Evolutionary conservation across 345 rosid genomes (phyloP).

Genomic region (Euphorbia lathyris): DNA sequence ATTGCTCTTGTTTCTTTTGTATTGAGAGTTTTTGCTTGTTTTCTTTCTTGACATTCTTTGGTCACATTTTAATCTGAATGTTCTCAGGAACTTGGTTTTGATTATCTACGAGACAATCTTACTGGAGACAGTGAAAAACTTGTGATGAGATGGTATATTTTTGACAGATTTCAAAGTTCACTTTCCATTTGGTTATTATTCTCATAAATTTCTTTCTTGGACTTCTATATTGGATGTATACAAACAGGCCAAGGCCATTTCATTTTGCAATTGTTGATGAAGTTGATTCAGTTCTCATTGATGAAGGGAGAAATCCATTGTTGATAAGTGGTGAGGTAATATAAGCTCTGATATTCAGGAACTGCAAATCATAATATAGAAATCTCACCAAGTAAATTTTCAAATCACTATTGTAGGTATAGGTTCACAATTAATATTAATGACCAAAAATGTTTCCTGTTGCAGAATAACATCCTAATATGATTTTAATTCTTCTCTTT

Average conservation of each 20-base stretch:
- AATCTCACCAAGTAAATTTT: background rate
- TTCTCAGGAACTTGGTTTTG: conserved; percentile 94
- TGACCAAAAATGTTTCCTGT: background rate
- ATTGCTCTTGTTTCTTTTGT: conserved; percentile 7
- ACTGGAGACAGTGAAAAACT: conserved; percentile 72
- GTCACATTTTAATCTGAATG: conserved; percentile 20
- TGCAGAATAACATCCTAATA: conserved; percentile 11
- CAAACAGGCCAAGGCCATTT: conserved; percentile 92
- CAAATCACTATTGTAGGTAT: background rate
- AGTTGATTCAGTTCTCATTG: conserved; percentile 96
- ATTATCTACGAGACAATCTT: conserved; percentile 95
- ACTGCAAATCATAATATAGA: background rate
- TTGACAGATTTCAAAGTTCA: conserved; percentile 18
- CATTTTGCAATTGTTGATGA: conserved; percentile 96
- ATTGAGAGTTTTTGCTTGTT: conserved; percentile 1
- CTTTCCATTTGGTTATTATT: background rate
- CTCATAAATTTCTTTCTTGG: conserved; percentile 8
- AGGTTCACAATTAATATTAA: background rate
- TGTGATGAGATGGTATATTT: conserved; percentile 89
- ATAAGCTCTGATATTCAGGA: conserved; percentile 3
- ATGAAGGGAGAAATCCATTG: conserved; percentile 96
- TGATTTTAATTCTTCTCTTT: conserved; percentile 19
- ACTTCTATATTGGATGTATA: conserved; percentile 14
- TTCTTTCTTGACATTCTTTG: conserved; percentile 9
- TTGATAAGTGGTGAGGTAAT: conserved; percentile 95